phyloP scores from a whole-genome alignment of 495 filamentous ascomycete species.

The Aspergillus cavernicola region DNA sequence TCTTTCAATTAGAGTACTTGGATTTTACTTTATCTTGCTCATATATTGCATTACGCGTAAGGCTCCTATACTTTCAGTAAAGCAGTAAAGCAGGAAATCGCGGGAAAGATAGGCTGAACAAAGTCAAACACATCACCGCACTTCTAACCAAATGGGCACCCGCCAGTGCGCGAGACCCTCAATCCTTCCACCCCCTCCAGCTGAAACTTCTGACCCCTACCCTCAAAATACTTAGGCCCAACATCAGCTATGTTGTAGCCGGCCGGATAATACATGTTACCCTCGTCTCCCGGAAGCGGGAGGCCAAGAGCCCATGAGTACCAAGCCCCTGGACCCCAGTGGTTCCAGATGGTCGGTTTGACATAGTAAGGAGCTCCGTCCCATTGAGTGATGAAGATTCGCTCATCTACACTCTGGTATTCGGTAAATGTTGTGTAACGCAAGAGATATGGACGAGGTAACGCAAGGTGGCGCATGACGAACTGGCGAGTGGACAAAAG shows the following conservation, averaged over 20 bases:
- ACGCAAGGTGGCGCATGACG: conserved; percentile 50
- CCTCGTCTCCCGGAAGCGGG: conserved; percentile 58
- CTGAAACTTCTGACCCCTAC: conserved; percentile 43
- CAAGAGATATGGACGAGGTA: conserved; percentile 50
- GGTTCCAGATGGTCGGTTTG: conserved; percentile 56
- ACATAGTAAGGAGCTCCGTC: conserved; percentile 57
- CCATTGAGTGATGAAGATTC: conserved; percentile 48
- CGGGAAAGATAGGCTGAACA: background rate
- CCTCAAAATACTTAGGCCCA: conserved; percentile 54
- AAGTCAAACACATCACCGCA: background rate
- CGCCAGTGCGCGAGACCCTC: conserved; percentile 40
- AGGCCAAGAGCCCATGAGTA: conserved; percentile 50
- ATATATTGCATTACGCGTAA: too few species aligned
- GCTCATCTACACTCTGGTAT: conserved; percentile 44
- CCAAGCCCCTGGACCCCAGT: conserved; percentile 56
- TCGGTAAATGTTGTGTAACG: conserved; percentile 37
- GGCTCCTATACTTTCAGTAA: too few species aligned
- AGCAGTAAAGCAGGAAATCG: background rate
- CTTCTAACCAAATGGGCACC: conserved; percentile 50
- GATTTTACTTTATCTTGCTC: background rate
- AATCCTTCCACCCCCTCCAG: conserved; percentile 40
- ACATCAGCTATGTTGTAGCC: conserved; percentile 57
- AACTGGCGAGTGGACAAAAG: conserved; percentile 48
- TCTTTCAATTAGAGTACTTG: background rate
- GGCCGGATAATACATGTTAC: conserved; percentile 52